phyloP scores from a whole-genome alignment of 257 asterid genomes.

The Striga asiatica region DNA sequence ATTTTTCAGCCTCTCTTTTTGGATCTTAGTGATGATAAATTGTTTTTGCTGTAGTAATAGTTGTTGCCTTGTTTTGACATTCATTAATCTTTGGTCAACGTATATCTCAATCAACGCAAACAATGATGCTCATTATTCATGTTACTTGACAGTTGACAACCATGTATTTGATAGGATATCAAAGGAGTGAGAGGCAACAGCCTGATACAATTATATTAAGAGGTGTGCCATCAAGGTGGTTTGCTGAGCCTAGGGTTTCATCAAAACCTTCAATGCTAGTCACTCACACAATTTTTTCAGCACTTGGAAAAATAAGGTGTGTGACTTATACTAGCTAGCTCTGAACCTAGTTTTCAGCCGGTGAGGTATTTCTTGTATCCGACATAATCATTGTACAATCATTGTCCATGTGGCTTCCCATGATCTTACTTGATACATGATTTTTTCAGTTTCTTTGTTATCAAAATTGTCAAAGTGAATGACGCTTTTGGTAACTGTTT shows the following conservation, averaged over 20 bases:
- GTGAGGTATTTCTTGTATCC: too few species aligned
- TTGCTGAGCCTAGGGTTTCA: slow-evolving; percentile 91
- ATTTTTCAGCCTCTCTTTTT: not conserved
- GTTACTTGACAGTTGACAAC: not conserved
- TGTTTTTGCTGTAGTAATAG: not conserved
- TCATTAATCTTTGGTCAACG: not conserved
- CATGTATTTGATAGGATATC: slow-evolving; percentile 38
- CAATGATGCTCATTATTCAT: slow-evolving; percentile 1
- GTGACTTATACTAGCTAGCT: slow-evolving; percentile 16
- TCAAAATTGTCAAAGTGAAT: too few species aligned
- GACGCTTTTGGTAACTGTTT: too few species aligned
- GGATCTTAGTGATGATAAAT: not conserved
- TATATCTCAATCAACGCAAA: not conserved
- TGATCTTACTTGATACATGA: too few species aligned
- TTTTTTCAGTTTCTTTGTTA: too few species aligned
- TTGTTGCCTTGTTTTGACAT: not conserved
- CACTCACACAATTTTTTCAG: slow-evolving; percentile 75
- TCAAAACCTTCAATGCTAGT: slow-evolving; percentile 97
- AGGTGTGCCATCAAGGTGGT: slow-evolving; percentile 98
- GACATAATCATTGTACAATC: too few species aligned
- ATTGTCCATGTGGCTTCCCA: too few species aligned
- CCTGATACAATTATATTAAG: slow-evolving; percentile 77
- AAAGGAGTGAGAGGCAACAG: slow-evolving; percentile 48
- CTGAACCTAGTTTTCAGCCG: too few species aligned
- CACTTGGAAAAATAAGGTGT: slow-evolving; percentile 77